Evolutionary conservation across 2,329 filamentous ascomycete genomes (phyloP), one percentile per base, ranked within the genome.

Genomic region (Dothistroma septosporum): DNA sequence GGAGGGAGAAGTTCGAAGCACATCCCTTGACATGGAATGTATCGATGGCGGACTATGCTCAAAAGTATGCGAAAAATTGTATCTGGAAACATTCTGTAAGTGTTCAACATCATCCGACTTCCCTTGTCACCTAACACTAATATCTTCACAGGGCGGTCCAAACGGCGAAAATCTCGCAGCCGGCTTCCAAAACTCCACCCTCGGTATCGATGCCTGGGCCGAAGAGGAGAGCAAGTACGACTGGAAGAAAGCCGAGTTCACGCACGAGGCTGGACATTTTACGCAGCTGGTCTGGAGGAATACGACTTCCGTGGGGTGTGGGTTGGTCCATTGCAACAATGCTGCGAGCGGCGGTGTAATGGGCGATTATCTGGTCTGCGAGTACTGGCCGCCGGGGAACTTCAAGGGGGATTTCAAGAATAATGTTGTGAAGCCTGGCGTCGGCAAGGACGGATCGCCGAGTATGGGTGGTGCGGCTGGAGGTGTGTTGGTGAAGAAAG

Each of bases 331-430:
- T 4, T 73, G 71, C 59, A 32, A 61, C 12, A 69, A 63, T 35
- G 57, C 54, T 32, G 58, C 28, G 12, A 61, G 64, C 35, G 55
- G 56, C 33, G 68, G 65, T 19, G 66, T 65, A 12, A 53, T 68
- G 3, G 71, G 71, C 11, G 67, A 64, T 59, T 69, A 57, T 32
- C 46, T 75, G 24, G 74, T 77, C 0, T 78, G 76, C 67, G 74
- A 76, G 62, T 77, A 77, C 60, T 66, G 63, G 54, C 76, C 76
- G 4, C 57, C 66, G 4, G 76, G 76, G 0, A 77, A 78, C 55
- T 69, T 76, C 0, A 59, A 69, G 19, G 75, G 73, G 0, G 55
- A 68, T 21, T 78, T 75, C 60, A 59, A 55, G 14, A 53, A 69
- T 4, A 76, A 77, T 61, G 75, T 78, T 4, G 48, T 49, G 6